phyloP scores from a whole-genome alignment of 2,329 filamentous ascomycete genomes.

The Dactylellina leptospora region DNA sequence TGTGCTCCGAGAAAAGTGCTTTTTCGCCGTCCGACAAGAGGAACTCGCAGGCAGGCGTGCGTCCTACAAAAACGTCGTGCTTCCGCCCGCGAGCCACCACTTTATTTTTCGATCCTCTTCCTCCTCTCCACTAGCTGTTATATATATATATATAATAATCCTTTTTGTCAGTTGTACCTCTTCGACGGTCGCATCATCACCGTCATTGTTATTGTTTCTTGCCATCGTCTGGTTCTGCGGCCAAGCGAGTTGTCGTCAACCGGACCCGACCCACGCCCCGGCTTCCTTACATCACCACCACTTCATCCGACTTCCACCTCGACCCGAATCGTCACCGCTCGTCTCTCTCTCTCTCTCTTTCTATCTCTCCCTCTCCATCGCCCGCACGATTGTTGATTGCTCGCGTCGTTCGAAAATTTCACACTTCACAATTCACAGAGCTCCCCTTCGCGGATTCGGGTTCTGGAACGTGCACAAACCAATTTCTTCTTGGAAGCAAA shows the following conservation, averaged over 20 bases:
- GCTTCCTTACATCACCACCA: constrained; percentile 36
- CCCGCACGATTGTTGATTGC: neutral
- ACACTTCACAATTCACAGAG: constrained; percentile 39
- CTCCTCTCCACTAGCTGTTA: neutral
- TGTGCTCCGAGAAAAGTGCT: neutral
- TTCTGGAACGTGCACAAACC: constrained; percentile 3
- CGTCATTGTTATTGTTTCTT: neutral
- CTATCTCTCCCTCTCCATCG: constrained; percentile 9
- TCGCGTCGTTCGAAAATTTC: neutral
- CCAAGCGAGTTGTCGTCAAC: constrained; percentile 17
- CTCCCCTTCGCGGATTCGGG: constrained; percentile 39
- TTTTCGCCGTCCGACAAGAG: constrained; percentile 46
- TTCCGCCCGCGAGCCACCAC: neutral
- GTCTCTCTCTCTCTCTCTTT: constrained; percentile 1
- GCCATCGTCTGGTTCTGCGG: neutral
- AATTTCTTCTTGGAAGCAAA: too few species aligned
- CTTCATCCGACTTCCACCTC: constrained; percentile 2
- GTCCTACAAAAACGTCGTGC: constrained; percentile 41
- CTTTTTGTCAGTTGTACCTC: neutral
- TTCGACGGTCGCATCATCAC: constrained; percentile 5
- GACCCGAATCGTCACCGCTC: neutral
- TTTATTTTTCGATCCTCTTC: neutral
- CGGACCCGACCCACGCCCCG: constrained; percentile 21
- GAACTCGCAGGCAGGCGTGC: constrained; percentile 44
- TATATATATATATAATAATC: neutral